phyloP scores from a whole-genome alignment of 2,329 filamentous ascomycete species.

The Volutella citrinella region DNA sequence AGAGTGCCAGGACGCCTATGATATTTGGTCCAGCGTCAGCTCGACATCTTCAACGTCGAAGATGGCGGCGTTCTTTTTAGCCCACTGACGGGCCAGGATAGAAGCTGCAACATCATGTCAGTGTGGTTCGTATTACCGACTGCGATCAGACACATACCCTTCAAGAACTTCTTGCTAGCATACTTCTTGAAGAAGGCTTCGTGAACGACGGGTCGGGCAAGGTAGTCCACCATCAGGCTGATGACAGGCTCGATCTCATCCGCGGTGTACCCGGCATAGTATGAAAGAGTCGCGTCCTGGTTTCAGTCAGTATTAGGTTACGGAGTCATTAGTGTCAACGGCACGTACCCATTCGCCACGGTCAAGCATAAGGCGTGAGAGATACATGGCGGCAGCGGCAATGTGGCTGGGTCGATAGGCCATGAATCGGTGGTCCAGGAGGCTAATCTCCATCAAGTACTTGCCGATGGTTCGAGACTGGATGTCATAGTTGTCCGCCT shows the following conservation, averaged over 20 bases:
- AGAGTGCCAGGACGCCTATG: slow-evolving; percentile 20
- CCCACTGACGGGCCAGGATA: slow-evolving; percentile 88
- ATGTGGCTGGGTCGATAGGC: slow-evolving; percentile 83
- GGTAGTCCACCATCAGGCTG: slow-evolving; percentile 93
- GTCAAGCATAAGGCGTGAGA: slow-evolving; percentile 85
- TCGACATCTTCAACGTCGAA: slow-evolving; percentile 54
- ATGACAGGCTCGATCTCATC: slow-evolving; percentile 91
- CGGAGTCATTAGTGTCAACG: background rate
- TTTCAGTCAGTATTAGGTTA: slow-evolving; percentile 26
- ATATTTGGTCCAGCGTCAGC: slow-evolving; percentile 48
- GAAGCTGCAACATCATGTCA: slow-evolving; percentile 59
- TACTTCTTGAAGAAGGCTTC: slow-evolving; percentile 99
- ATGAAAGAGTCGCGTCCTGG: slow-evolving; percentile 77
- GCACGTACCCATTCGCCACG: slow-evolving; percentile 82
- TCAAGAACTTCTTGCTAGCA: slow-evolving; percentile 98
- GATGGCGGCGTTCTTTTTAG: slow-evolving; percentile 69
- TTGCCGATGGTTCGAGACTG: slow-evolving; percentile 96
- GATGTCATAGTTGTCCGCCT: slow-evolving; percentile 99
- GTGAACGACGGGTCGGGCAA: slow-evolving; percentile 83
- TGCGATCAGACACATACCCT: slow-evolving; percentile 58
- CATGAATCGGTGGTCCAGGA: slow-evolving; percentile 94
- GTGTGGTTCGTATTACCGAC: slow-evolving; percentile 1
- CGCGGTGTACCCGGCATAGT: slow-evolving; percentile 92
- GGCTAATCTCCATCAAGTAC: slow-evolving; percentile 95
- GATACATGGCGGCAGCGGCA: slow-evolving; percentile 91